Percentiles rank a stretch among this genome's conserved stretches.
Conservation (phyloP, 768 basidiomycete genomes). For the Lentinula edodes region DNA sequence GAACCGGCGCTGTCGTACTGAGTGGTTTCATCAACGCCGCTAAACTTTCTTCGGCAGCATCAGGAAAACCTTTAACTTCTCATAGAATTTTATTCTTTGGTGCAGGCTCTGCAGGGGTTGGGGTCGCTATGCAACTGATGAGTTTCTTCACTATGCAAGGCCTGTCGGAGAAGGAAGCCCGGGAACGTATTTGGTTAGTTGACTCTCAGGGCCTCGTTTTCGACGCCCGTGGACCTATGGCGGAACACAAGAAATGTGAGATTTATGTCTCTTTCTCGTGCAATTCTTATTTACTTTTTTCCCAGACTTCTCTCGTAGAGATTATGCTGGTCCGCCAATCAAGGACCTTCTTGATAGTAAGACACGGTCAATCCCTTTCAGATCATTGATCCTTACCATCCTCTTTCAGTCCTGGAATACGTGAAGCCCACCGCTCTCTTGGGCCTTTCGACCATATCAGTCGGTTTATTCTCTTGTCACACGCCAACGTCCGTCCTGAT, state of each 20-base stretch:
- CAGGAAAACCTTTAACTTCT: conserved; percentile 56
- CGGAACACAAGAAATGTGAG: conserved; percentile 70
- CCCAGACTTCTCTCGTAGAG: conserved; percentile 65
- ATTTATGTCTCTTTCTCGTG: conserved; percentile 28
- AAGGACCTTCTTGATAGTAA: conserved; percentile 49
- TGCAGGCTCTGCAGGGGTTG: conserved; percentile 91
- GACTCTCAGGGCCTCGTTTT: conserved; percentile 77
- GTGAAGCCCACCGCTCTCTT: conserved; percentile 77
- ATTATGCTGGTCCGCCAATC: conserved; percentile 60
- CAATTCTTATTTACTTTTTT: conserved; percentile 47
- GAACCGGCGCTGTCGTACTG: conserved; percentile 88
- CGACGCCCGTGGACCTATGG: conserved; percentile 57
- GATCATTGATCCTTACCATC: neutral
- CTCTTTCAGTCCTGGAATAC: conserved; percentile 43
- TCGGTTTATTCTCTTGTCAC: conserved; percentile 18
- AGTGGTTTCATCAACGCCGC: conserved; percentile 89
- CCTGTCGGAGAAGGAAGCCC: conserved; percentile 63
- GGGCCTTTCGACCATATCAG: conserved; percentile 60
- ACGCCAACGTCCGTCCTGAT: conserved; percentile 21
- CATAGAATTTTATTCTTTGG: conserved; percentile 92
- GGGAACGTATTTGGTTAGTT: conserved; percentile 64
- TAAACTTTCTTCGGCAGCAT: conserved; percentile 53
- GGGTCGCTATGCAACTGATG: conserved; percentile 84
- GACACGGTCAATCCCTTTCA: neutral
- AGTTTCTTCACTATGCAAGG: conserved; percentile 83